These are phyloP conservation scores for Lentinula sp. DNA, from an alignment of 768 basidiomycete genomes.

Conservation along the genomic window DNA sequence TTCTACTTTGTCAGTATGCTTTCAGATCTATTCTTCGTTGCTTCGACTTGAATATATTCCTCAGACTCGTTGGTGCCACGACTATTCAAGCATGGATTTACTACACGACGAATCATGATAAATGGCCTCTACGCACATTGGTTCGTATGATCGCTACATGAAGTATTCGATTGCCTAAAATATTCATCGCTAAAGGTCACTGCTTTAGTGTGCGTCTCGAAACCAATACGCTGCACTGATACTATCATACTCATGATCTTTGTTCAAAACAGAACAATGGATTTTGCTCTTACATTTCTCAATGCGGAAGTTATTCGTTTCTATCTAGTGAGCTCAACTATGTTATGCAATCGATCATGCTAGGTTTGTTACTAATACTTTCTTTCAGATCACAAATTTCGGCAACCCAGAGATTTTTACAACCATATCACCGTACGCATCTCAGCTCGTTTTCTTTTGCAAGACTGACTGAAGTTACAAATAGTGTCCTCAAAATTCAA, in stretches of 20 bases:
- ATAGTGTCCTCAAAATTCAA: neutral
- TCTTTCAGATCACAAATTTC: neutral
- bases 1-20: neutral
- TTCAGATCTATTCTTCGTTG: neutral
- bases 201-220: neutral
- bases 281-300: neutral
- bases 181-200: neutral
- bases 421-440: neutral
- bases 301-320: neutral
- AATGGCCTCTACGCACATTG: neutral
- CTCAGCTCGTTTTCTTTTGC: neutral
- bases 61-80: neutral
- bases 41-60: neutral
- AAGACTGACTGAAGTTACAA: neutral
- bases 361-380: no score
- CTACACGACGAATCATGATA: neutral
- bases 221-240: neutral
- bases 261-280: neutral
- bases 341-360: neutral
- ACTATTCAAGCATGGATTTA: constrained; percentile 2
- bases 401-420: neutral
- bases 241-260: neutral
- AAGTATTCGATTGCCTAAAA: neutral
- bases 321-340: neutral
- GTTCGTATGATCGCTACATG: neutral